Conservation (phyloP, 176 grass and related monocot species). For the Luzula sylvatica region DNA sequence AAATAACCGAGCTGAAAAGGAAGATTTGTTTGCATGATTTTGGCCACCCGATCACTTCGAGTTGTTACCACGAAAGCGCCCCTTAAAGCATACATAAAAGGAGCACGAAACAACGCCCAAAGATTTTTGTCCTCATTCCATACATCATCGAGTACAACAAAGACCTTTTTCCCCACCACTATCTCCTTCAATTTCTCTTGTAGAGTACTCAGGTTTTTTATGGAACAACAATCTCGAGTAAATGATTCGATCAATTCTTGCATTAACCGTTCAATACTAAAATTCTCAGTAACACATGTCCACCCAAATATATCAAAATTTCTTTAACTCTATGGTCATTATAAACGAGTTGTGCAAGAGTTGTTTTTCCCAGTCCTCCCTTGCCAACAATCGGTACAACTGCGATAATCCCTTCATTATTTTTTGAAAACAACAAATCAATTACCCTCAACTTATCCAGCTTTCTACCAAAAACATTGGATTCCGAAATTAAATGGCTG, state of each 20-base stretch:
- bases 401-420: neutral
- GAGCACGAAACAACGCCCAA: neutral
- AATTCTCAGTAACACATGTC: conserved; percentile 10
- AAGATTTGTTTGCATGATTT: neutral
- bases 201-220: neutral
- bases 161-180: neutral
- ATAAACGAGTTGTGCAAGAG: conserved; percentile 15
- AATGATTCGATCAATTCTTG: conserved; percentile 12
- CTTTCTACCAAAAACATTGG: neutral
- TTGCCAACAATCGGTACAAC: conserved; percentile 22
- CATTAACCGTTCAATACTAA: conserved; percentile 1
- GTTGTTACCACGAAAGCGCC: conserved; percentile 6
- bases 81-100: neutral
- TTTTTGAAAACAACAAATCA: neutral
- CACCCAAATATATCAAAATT: conserved; percentile 1
- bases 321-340: neutral
- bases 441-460: conserved; percentile 3
- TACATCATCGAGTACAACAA: conserved; percentile 22
- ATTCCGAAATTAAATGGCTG: neutral
- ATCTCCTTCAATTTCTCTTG: neutral
- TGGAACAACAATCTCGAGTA: neutral
- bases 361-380: conserved; percentile 24
- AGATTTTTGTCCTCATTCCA: neutral
- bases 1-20: neutral
- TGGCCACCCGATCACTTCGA: neutral